These are phyloP conservation scores for Aspergillus sp. DNA, from an alignment of 2,329 filamentous ascomycete genomes.

Conservation along the genomic window DNA sequence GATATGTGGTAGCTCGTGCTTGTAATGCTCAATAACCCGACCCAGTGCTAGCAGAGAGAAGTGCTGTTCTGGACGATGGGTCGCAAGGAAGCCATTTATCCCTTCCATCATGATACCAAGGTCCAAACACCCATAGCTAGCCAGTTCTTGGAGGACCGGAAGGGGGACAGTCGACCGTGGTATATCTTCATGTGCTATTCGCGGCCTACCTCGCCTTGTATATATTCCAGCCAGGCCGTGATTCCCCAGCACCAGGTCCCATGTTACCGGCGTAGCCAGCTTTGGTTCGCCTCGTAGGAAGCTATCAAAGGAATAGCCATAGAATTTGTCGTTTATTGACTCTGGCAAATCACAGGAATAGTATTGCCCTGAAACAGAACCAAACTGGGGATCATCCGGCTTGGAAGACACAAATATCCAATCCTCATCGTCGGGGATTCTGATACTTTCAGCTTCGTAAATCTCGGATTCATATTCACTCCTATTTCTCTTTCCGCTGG, in stretches of 20 bases:
- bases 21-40: neutral
- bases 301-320: neutral
- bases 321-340: too few species aligned
- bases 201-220: neutral
- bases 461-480: neutral
- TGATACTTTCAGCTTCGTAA: too few species aligned
- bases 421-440: neutral
- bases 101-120: neutral
- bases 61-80: neutral
- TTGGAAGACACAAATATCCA: neutral
- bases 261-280: neutral
- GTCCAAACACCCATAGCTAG: neutral
- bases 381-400: neutral
- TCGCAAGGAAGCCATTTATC: neutral
- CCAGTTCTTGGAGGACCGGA: neutral
- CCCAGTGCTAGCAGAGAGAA: conserved; percentile 5
- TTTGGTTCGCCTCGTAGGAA: neutral
- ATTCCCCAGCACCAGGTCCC: neutral
- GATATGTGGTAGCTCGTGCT: neutral
- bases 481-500: neutral
- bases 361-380: neutral
- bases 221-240: conserved; percentile 4
- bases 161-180: neutral
- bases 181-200: neutral
- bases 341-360: neutral